A percentile compares a stretch with the other conserved stretches of the same genome.
These are phyloP conservation scores for Tuber melanosporum DNA, from an alignment of 495 filamentous ascomycete species.

Conservation along the genomic window DNA sequence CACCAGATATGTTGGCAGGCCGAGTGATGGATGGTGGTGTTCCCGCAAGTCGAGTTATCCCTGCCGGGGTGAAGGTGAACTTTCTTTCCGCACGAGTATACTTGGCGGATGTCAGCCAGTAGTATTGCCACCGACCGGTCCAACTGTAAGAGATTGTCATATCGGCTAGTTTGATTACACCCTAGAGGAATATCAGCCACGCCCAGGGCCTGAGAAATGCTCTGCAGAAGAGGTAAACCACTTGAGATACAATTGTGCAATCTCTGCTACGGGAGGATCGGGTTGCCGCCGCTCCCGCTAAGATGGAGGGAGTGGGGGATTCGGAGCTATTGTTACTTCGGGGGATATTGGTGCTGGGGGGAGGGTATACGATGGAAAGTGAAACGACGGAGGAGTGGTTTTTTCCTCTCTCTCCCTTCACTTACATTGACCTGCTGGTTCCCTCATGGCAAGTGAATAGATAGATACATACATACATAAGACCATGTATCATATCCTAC, in stretches of 20 bases:
- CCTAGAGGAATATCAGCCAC: neutral
- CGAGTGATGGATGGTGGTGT: neutral
- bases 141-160: neutral
- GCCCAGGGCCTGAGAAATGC: neutral
- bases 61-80: neutral
- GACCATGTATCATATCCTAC: neutral
- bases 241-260: neutral
- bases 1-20: neutral
- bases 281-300: neutral
- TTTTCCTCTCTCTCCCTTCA: neutral
- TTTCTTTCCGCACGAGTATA: neutral
- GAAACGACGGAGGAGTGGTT: neutral
- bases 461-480: neutral
- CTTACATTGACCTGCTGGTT: neutral
- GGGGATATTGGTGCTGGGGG: neutral
- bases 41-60: neutral
- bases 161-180: neutral
- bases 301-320: neutral
- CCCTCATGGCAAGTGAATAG: neutral
- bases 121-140: neutral
- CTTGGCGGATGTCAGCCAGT: neutral
- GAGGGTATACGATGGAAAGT: neutral
- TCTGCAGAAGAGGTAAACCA: neutral
- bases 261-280: neutral
- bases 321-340: neutral